Percentiles rank a stretch among this genome's conserved stretches.
Evolutionary conservation across 2,329 filamentous ascomycete species (phyloP).

Genomic region (Simplicillium aogashimaense): DNA sequence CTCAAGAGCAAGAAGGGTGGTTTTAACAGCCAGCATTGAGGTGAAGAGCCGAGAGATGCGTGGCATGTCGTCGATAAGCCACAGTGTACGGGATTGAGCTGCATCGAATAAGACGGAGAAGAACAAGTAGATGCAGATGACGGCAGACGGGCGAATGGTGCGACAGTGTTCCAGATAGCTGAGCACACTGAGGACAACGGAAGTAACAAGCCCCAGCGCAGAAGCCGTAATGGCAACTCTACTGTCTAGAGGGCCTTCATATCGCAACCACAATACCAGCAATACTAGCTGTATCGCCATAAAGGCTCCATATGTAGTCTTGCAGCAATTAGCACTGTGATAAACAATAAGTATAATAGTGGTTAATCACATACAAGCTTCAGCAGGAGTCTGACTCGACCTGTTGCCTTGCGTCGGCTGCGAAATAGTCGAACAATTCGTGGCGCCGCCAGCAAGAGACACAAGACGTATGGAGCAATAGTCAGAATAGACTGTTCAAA

Average conservation of each 20-base stretch:
- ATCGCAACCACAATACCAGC: conserved; percentile 1
- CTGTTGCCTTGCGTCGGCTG: not conserved
- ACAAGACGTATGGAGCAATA: not conserved
- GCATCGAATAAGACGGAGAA: conserved; percentile 27
- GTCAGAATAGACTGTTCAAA: conserved; percentile 3
- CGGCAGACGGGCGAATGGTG: conserved; percentile 24
- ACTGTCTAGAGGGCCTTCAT: not conserved
- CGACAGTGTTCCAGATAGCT: conserved; percentile 21
- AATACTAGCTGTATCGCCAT: not conserved
- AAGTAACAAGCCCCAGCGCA: conserved; percentile 16
- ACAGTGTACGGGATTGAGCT: conserved; percentile 25
- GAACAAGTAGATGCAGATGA: conserved; percentile 26
- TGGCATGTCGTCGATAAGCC: conserved; percentile 16
- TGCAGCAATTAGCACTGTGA: not conserved
- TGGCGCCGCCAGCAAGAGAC: not conserved
- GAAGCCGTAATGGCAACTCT: conserved; percentile 7
- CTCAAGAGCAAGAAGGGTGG: conserved; percentile 9
- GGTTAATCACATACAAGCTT: not conserved
- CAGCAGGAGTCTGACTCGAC: not conserved
- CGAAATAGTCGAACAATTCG: conserved; percentile 1
- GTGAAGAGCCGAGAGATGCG: conserved; percentile 14
- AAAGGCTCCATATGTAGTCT: not conserved
- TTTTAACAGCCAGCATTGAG: conserved; percentile 17
- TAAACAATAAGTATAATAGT: not conserved
- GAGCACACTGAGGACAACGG: conserved; percentile 13